Evolutionary conservation across 371 early-diverging fungal species (phyloP).

Genomic region (Lichtheimia hyalospora): DNA sequence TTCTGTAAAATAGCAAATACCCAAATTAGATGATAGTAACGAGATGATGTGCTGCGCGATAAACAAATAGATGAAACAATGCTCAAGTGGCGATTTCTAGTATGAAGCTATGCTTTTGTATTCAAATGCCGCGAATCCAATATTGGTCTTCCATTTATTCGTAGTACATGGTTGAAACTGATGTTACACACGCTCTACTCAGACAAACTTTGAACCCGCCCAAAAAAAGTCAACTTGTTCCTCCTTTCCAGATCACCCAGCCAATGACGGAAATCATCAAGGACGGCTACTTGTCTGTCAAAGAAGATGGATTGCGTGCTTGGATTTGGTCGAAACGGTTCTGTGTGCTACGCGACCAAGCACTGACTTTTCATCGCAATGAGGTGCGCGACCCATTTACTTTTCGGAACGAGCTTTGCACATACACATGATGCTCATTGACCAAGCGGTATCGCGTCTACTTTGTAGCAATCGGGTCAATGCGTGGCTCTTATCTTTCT

Average conservation of each 20-base stretch:
- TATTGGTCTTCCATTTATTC: no score
- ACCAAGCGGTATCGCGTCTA: not conserved
- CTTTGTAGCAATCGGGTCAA: constrained; percentile 47
- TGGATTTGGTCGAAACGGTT: constrained; percentile 96
- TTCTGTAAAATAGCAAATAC: no score
- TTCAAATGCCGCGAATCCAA: no score
- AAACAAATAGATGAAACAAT: no score
- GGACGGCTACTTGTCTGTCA: constrained; percentile 81
- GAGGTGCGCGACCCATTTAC: constrained; percentile 58
- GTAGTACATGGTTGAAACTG: no score
- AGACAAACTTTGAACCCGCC: no score
- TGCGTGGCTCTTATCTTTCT: constrained; percentile 82
- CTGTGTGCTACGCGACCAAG: constrained; percentile 86
- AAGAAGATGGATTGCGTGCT: constrained; percentile 85
- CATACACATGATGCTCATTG: not conserved
- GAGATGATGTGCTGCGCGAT: no score
- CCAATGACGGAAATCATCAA: constrained; percentile 70
- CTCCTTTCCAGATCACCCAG: no score
- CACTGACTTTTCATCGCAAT: constrained; percentile 91
- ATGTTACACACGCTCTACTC: constrained; percentile 1
- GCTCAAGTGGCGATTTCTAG: no score
- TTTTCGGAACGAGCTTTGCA: not conserved
- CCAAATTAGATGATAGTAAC: no score
- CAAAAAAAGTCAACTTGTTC: not conserved
- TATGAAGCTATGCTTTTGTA: no score